These are phyloP conservation scores for Diaporthe sp. DNA, from an alignment of 2,329 filamentous ascomycete genomes.

Conservation along the genomic window DNA sequence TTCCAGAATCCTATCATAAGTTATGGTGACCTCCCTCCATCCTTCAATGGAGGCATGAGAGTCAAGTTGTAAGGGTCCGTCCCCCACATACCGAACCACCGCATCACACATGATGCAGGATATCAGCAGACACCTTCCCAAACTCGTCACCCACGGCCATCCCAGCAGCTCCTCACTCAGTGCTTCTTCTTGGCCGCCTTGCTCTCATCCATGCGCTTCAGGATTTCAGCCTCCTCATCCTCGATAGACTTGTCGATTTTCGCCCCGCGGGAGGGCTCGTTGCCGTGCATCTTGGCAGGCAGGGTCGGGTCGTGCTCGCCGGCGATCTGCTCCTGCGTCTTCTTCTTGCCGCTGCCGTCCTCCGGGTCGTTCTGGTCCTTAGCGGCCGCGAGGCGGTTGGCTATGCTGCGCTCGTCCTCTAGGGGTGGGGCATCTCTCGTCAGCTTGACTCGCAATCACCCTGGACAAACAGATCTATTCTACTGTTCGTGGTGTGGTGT, in stretches of 20 bases:
- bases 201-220: constrained; percentile 63
- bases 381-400: constrained; percentile 76
- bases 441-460: neutral
- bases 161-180: neutral
- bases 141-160: fast-evolving
- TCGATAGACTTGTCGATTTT: constrained; percentile 78
- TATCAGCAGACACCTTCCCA: neutral
- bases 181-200: constrained; percentile 42
- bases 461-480: neutral
- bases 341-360: constrained; percentile 44
- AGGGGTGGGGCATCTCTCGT: constrained; percentile 45
- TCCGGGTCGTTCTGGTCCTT: constrained; percentile 40
- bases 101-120: too few species aligned
- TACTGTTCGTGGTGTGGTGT: neutral
- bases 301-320: constrained; percentile 43
- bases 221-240: constrained; percentile 75
- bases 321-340: constrained; percentile 48
- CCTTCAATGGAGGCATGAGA: neutral
- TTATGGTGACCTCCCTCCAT: neutral
- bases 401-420: constrained; percentile 80
- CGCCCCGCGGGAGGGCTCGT: constrained; percentile 80
- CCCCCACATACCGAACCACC: neutral
- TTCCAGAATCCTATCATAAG: neutral
- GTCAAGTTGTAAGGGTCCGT: neutral
- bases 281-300: constrained; percentile 74